Evolutionary conservation across 306 rosid species (phyloP).

Genomic region (Mucuna pruriens): DNA sequence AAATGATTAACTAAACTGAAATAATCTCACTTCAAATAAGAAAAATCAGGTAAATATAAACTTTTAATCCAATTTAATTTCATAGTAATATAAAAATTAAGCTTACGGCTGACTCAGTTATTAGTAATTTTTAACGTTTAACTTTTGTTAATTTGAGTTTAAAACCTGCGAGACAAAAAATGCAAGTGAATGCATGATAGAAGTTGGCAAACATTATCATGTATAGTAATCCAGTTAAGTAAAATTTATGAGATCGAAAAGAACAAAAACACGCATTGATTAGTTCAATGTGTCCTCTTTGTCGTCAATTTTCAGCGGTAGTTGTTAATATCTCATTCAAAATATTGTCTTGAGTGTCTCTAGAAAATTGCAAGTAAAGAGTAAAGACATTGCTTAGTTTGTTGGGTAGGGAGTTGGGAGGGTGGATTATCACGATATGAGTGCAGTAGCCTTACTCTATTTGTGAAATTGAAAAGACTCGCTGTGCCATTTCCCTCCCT

Average conservation of each 20-base stretch:
- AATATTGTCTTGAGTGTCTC: slow-evolving; percentile 6
- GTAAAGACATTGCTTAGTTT: not conserved
- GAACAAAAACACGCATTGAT: slow-evolving; percentile 34
- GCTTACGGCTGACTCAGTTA: too few species aligned
- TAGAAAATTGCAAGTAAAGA: not conserved
- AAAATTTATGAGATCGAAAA: slow-evolving; percentile 20
- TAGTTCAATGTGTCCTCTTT: slow-evolving; percentile 18
- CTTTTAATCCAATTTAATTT: not conserved
- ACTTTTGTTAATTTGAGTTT: not conserved
- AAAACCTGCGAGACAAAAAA: not conserved
- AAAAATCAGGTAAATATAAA: not conserved
- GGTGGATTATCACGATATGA: not conserved
- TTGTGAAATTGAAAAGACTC: slow-evolving; percentile 9
- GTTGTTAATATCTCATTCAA: slow-evolving; percentile 1
- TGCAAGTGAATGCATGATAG: not conserved
- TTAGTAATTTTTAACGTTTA: too few species aligned
- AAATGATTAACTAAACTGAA: too few species aligned
- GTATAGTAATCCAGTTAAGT: not conserved
- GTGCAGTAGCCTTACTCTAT: not conserved
- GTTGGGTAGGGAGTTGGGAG: not conserved
- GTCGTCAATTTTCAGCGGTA: not conserved
- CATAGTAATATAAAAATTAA: not conserved
- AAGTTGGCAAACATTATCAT: slow-evolving; percentile 16
- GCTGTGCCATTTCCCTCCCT: not conserved
- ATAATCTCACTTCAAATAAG: too few species aligned